Base-by-base conservation (phyloP, 1,284 basidiomycete genomes). In the Bondarzewia mesenterica region DNA sequence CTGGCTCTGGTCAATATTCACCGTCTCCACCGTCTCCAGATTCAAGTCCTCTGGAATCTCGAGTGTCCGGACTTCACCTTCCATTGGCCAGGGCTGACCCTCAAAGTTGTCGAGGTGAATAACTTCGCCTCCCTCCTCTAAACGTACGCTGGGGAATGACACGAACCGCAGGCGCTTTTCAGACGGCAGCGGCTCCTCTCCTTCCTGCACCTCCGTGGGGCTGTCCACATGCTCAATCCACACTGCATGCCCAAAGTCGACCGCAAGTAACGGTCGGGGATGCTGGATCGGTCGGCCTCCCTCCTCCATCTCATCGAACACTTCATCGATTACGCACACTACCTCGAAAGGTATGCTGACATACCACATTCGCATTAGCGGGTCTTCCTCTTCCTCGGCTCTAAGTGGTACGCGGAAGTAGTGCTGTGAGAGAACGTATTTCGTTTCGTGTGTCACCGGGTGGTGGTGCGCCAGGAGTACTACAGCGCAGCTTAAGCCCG, bases 191-290 rank as follows among this genome's bases (percentile, higher is more conserved):
- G 20, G 16, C 20, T 15, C 22, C 5, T 25, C 14, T 12, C 41
- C 41, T n/a, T 42, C 25, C 5, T 21, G 21, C n/a, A 15, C 41
- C 14, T 42, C 41, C 21, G 21, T 22, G 8, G 8, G 8, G 21
- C 26, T 15, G 10, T 49, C 54, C 20, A 60, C 56, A 58, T 78
- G 78, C 58, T 85, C 83, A 43, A 86, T 72, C 82, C 83, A 85
- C 39, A 81, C 82, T 18, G 83, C 83, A 57, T 84, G 82, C 27
- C 83, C 83, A 63, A 86, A 86, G 62, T 86, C 83, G n/a, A 86
- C 82, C 0, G 83, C 83, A 21, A 86, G 76, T 8, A 86, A 70
- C 21, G 84, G 84, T 5, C 82, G 69, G 18, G 77, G 77, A 2
- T 79, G 70, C 36, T 78, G 76, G 63, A 22, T 66, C 67, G n/a